Base-by-base conservation (phyloP, 805 yeast species). In the Wickerhamia fluorescens region DNA sequence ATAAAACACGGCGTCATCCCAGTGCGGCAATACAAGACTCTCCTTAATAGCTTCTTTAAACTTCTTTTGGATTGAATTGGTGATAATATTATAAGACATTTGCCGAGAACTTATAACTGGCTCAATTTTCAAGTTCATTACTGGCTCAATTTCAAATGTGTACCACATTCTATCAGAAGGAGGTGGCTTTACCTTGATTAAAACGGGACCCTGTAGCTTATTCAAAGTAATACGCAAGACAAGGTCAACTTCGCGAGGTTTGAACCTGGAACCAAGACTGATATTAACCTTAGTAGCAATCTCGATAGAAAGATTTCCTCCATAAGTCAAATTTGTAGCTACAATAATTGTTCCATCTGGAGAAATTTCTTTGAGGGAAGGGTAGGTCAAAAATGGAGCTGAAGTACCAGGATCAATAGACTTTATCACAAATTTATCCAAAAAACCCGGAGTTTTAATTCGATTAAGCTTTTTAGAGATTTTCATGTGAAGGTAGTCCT, bases 161-260 rank as follows among this genome's bases (percentile, higher is more conserved):
- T 86, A 92, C 98, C 98, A 92, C 1, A 92, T 45, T 45, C 98
- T 69, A 30, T 75, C 77, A 2, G 95, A 78, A 6, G 98, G 97
- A 2, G 96, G 95, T 1, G 94, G 85, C 48, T 92, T 92, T 19
- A 89, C 49, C 23, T 71, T 60, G 13, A 88, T 45, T 0, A 82
- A 47, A 33, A 89, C 40, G 2, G 82, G 81, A 0, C 98, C 98
- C 28, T 78, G 75, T 4, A 92, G 41, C 41, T 67, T 73, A 31
- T 72, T 71, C 27, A 89, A 55, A 2, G 79, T 76, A 2, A 88
- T 74, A 11, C 81, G 73, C 29, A 92, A 57, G 15, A 81, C 67
- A 20, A 92, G 58, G 30, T 81, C 79, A 23, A 89, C 83, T 40
- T 83, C 94, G 29, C 84, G 61, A 25, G 79, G 75, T 36, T 71